These are phyloP conservation scores for Crataegus laevigata DNA, from an alignment of 306 rosid genomes.

Conservation along the genomic window DNA sequence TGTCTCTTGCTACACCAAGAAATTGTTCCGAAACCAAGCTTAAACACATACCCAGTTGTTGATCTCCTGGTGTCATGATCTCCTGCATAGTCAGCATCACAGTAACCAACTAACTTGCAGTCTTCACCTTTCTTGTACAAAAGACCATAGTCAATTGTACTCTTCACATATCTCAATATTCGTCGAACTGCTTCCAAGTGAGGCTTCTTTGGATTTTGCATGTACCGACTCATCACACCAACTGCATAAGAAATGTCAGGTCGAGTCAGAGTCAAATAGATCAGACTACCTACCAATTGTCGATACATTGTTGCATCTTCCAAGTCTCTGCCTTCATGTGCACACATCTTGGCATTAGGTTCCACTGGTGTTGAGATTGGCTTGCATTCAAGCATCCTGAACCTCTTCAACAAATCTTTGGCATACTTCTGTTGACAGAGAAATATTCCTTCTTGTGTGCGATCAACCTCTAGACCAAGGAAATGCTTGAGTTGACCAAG, in stretches of 20 bases:
- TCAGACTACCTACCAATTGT: too few relatives aligned
- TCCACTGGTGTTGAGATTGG: neutral
- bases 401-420: constrained; percentile 3
- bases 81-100: too few relatives aligned
- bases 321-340: neutral
- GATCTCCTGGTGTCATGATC: too few relatives aligned
- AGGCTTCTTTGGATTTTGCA: neutral
- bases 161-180: too few relatives aligned
- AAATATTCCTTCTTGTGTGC: neutral
- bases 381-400: neutral
- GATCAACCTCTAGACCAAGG: neutral
- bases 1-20: too few relatives aligned
- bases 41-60: neutral
- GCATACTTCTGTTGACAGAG: neutral
- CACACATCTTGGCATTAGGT: neutral
- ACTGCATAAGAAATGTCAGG: neutral
- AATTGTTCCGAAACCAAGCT: neutral
- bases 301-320: too few relatives aligned
- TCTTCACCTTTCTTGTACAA: too few relatives aligned
- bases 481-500: neutral
- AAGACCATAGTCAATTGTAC: too few relatives aligned
- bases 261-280: too few relatives aligned
- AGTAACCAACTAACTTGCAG: too few relatives aligned
- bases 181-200: neutral
- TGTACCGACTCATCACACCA: neutral